A percentile compares a stretch with the other conserved stretches of the same genome.
Evolutionary conservation across 306 rosid species (phyloP).

Genomic region (Dryas alaskensis): DNA sequence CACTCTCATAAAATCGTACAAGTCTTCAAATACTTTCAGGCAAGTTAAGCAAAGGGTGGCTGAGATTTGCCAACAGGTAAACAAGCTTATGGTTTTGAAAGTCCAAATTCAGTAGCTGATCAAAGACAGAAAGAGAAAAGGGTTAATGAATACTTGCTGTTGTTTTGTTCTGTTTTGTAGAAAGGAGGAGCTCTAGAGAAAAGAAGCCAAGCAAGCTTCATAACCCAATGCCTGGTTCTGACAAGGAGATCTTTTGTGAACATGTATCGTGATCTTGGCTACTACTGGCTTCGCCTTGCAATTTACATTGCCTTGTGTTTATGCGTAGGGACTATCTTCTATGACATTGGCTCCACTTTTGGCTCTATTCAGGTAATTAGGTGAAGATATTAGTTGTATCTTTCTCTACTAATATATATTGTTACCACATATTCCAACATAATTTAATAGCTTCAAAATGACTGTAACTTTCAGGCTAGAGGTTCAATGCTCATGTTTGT

Average conservation of each 20-base stretch:
- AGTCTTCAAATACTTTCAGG: conserved; percentile 20
- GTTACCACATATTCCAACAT: not conserved
- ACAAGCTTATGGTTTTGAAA: too few relatives aligned
- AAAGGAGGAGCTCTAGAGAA: conserved; percentile 22
- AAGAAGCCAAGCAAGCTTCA: conserved; percentile 40
- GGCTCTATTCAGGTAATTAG: conserved; percentile 41
- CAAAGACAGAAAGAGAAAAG: not conserved
- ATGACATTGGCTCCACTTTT: conserved; percentile 31
- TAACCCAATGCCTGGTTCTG: conserved; percentile 34
- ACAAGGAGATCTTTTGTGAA: conserved; percentile 47
- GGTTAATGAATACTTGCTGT: too few relatives aligned
- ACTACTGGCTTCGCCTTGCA: conserved; percentile 51
- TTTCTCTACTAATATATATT: not conserved
- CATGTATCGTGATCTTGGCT: conserved; percentile 50
- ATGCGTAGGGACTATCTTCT: conserved; percentile 38
- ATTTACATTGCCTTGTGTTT: conserved; percentile 40
- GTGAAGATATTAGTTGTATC: not conserved
- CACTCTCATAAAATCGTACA: conserved; percentile 32
- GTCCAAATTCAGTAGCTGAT: not conserved
- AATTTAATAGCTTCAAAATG: not conserved
- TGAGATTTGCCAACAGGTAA: conserved; percentile 29
- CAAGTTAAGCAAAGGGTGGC: conserved; percentile 22
- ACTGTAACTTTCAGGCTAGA: conserved; percentile 47
- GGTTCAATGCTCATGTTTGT: conserved; percentile 60
- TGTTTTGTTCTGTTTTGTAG: conserved; percentile 8